Conservation (phyloP, 306 rosid genomes). For the Sesbania bispinosa region DNA sequence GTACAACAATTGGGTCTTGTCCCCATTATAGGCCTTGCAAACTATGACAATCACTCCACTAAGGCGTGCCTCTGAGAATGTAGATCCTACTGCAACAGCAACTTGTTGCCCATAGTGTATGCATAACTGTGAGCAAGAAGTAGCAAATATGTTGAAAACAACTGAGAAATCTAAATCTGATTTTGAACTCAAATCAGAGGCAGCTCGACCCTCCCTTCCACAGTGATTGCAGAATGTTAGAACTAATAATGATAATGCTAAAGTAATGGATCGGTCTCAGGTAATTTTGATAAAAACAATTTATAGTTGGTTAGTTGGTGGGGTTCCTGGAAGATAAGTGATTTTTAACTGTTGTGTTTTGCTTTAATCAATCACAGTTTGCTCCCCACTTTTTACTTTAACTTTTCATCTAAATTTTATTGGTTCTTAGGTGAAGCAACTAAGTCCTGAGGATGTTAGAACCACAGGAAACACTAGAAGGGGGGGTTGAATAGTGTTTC, state of each 20-base stretch:
- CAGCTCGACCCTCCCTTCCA: constrained; percentile 53
- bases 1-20: constrained; percentile 73
- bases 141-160: constrained; percentile 53
- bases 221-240: constrained; percentile 89
- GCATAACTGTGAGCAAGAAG: constrained; percentile 55
- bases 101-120: constrained; percentile 68
- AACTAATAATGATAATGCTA: constrained; percentile 40
- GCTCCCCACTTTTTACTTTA: too few species aligned
- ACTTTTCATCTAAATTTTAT: too few species aligned
- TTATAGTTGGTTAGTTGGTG: too few species aligned
- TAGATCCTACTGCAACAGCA: constrained; percentile 49
- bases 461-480: too few species aligned
- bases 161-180: constrained; percentile 59
- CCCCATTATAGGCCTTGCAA: constrained; percentile 62
- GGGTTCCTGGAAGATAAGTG: too few species aligned
- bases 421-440: too few species aligned
- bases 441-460: too few species aligned
- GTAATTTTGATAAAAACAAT: constrained; percentile 40
- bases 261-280: constrained; percentile 51
- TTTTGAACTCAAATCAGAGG: constrained; percentile 48
- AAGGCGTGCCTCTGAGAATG: constrained; percentile 48
- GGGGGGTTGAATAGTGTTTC: too few species aligned
- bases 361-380: too few species aligned
- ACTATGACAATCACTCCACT: constrained; percentile 42
- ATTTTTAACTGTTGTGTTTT: too few species aligned